Conservation (phyloP, 805 yeast genomes). For the Candida sanyiensis region DNA sequence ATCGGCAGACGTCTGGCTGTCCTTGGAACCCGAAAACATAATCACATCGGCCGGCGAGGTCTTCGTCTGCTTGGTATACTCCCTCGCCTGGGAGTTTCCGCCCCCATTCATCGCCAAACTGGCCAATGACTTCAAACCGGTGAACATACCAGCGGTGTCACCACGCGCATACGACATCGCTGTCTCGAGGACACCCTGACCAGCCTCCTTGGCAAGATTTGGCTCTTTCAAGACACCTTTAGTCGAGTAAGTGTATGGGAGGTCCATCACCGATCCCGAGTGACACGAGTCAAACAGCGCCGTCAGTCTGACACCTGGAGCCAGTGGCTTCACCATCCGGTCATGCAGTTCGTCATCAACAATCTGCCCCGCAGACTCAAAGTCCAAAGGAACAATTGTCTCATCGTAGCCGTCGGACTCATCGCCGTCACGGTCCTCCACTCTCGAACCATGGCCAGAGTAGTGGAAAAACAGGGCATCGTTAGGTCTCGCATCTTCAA, state of each 20-base stretch:
- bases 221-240: constrained; percentile 82
- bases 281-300: constrained; percentile 84
- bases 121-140: constrained; percentile 39
- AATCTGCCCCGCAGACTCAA: constrained; percentile 58
- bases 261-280: constrained; percentile 75
- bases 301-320: constrained; percentile 69
- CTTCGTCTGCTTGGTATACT: constrained; percentile 47
- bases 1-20: constrained; percentile 79
- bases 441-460: constrained; percentile 84
- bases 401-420: constrained; percentile 73
- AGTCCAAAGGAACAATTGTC: constrained; percentile 70
- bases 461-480: constrained; percentile 79
- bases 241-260: constrained; percentile 76
- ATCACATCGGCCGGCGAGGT: constrained; percentile 75
- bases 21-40: constrained; percentile 76
- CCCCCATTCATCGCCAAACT: constrained; percentile 35
- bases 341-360: constrained; percentile 73
- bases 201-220: constrained; percentile 69
- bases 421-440: constrained; percentile 63
- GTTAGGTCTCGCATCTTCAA: constrained; percentile 63
- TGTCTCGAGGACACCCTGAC: constrained; percentile 56
- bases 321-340: constrained; percentile 62
- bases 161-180: constrained; percentile 56
- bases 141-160: constrained; percentile 40
- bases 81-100: constrained; percentile 31